Evolutionary conservation across 345 rosid genomes (phyloP), one percentile per base, ranked within the genome.

Genomic region (Limnanthes douglasii): DNA sequence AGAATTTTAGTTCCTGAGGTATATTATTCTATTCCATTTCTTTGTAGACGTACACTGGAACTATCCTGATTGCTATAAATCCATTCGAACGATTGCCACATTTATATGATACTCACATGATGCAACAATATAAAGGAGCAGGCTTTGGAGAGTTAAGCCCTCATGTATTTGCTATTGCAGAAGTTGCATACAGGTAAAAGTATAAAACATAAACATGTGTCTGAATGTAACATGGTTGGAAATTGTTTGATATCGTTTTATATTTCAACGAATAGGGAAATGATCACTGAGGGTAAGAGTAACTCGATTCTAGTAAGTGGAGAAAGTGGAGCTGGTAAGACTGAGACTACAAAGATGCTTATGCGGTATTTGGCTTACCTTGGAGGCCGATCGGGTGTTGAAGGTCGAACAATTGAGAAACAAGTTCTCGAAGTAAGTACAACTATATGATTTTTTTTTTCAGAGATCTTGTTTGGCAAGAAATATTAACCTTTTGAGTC

Each of bases 271-370:
- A 62, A 70, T 70, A 92, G 99, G 50, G 73, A 65, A 30, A 92
- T 92, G 99, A 75, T 92, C 50, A 75, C 75, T 43, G 99, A 85
- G 6, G 83, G 79, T 27, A 64, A 75, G 47, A 92, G 96, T 52
- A 96, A 92, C 56, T 67, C 96, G 15, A 92, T 92, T 54, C 68
- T 92, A 60, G 99, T 92, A 29, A 92, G 96, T 45, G 99, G 99
- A 46, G 99, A 92, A 65, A 92, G 99, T 68, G 99, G 99, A 8
- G 99, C 99, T 1, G 96, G 99, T 63, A 92, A 92, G 68, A 85
- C 99, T 1, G 99, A 92, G 64, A 92, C 88, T 60, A 85, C 99
- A 15, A 92, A 92, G 59, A 64, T 62, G 70, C 93, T 92, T 11
- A 92, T 92, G 99, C 78, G 75, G 8, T 85, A 92, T 61, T 96